Percentiles rank a stretch among this genome's conserved stretches.
Conservation (phyloP, 2,329 filamentous ascomycete species). For the Penicillium sp. region DNA sequence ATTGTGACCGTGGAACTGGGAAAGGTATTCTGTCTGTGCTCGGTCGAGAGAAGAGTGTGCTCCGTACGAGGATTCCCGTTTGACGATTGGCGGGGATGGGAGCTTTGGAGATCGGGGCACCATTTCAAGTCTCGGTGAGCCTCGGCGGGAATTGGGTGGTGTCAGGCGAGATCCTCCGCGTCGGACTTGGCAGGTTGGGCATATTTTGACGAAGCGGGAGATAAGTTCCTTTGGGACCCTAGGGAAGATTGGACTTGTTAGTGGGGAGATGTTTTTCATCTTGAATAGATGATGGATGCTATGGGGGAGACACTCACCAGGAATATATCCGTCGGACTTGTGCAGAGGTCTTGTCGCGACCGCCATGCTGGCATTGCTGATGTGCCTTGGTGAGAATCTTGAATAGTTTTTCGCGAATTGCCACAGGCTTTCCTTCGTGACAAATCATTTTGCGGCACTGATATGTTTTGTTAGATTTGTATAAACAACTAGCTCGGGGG, state of each 20-base stretch:
- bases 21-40: conserved; percentile 39
- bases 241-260: conserved; percentile 13
- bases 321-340: conserved; percentile 58
- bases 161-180: conserved; percentile 51
- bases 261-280: background rate
- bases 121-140: conserved; percentile 46
- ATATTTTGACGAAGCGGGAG: conserved; percentile 59
- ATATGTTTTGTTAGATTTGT: conserved; percentile 11
- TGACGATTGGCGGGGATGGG: conserved; percentile 45
- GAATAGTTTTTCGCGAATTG: conserved; percentile 59
- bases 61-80: conserved; percentile 45
- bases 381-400: conserved; percentile 58
- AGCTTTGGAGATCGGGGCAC: conserved; percentile 43
- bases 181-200: conserved; percentile 57
- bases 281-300: background rate
- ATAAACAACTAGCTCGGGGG: background rate
- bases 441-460: conserved; percentile 54
- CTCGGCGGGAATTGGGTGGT: conserved; percentile 48
- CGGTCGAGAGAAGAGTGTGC: conserved; percentile 35
- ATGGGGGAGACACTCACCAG: conserved; percentile 46
- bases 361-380: conserved; percentile 58
- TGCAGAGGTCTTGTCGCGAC: conserved; percentile 60
- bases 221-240: conserved; percentile 61
- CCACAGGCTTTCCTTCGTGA: conserved; percentile 59
- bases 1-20: conserved; percentile 35